Evolutionary conservation across 2,329 filamentous ascomycete genomes (phyloP), one percentile per base, ranked within the genome.

Genomic region (Pyrenophora teres): DNA sequence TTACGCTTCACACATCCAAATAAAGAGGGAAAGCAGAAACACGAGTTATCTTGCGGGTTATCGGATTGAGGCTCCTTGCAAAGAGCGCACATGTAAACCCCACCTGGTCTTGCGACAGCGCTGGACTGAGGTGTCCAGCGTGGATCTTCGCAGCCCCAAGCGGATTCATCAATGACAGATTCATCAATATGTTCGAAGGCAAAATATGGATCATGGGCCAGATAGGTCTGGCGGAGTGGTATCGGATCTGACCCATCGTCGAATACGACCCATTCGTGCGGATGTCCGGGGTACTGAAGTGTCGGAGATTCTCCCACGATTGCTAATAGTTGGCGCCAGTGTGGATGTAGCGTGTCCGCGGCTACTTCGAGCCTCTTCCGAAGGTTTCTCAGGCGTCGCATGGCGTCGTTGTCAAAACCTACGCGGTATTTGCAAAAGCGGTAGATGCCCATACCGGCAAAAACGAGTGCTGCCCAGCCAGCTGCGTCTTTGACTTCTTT

Each of bases 381-480:
- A 7, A 82, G 62, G 27, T 70, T 71, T 13, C 72, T 71, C 6
- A 84, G 70, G 2, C 76, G 76, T 31, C 76, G 72, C 68, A 82
- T 79, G 3, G 81, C 77, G 13, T 80, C 78, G 4, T 76, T 74
- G 36, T 77, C 76, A 60, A 84, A 83, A 4, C 78, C 79, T 0
- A 80, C 78, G 37, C 82, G 77, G 62, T 84, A 84, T 62, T 85
- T 85, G 77, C 81, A 84, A 65, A 84, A 85, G 76, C 82, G 76
- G 64, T 84, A 84, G 12, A 85, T 77, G 1, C 82, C 82, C 70
- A 81, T 80, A 30, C 82, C 81, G 4, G 82, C 78, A 57, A 85
- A 84, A 2, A 83, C 77, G 3, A 85, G 73, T 9, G 80, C 76
- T 2, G 76, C 78, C 81, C 81, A 84, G 3, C 82, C 82, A 3